Percentiles rank a stretch among this genome's conserved stretches.
Conservation (phyloP, 805 yeast species). For the Myxozyma monticola region DNA sequence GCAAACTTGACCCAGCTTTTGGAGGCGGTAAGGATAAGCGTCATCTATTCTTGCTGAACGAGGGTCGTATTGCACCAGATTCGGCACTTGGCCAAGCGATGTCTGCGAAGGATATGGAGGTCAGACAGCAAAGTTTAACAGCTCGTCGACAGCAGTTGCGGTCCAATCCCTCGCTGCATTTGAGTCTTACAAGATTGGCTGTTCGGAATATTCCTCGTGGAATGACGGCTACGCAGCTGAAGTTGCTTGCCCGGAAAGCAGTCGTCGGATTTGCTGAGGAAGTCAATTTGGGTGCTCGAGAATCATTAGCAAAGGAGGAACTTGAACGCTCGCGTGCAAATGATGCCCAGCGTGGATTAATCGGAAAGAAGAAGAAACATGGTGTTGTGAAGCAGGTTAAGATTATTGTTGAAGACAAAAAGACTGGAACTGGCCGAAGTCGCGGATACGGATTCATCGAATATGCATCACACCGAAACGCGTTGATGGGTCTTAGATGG, state of each 20-base stretch:
- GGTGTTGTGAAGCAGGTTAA: conserved; percentile 95
- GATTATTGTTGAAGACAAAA: conserved; percentile 88
- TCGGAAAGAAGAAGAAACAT: conserved; percentile 69
- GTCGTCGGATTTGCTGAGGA: conserved; percentile 92
- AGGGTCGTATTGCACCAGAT: conserved; percentile 82
- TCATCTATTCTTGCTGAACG: conserved; percentile 81
- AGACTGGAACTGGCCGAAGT: conserved; percentile 86
- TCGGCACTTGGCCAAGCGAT: conserved; percentile 75
- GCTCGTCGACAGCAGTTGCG: conserved; percentile 86
- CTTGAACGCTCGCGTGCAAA: conserved; percentile 71
- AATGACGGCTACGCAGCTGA: conserved; percentile 82
- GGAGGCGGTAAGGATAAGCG: conserved; percentile 76
- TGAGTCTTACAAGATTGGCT: conserved; percentile 93
- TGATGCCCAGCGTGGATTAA: conserved; percentile 54
- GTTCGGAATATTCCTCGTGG: conserved; percentile 91
- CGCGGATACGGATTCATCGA: conserved; percentile 97
- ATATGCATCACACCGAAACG: conserved; percentile 85
- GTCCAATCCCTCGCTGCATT: conserved; percentile 86
- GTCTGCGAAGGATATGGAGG: conserved; percentile 71
- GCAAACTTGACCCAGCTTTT: conserved; percentile 52
- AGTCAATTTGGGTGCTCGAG: conserved; percentile 71
- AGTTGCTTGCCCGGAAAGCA: conserved; percentile 91
- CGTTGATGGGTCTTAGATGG: conserved; percentile 96
- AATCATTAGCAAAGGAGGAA: conserved; percentile 87
- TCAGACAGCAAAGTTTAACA: conserved; percentile 83